Conservation (phyloP, 2,329 filamentous ascomycete species). For the Fusarium oligoseptatum region DNA sequence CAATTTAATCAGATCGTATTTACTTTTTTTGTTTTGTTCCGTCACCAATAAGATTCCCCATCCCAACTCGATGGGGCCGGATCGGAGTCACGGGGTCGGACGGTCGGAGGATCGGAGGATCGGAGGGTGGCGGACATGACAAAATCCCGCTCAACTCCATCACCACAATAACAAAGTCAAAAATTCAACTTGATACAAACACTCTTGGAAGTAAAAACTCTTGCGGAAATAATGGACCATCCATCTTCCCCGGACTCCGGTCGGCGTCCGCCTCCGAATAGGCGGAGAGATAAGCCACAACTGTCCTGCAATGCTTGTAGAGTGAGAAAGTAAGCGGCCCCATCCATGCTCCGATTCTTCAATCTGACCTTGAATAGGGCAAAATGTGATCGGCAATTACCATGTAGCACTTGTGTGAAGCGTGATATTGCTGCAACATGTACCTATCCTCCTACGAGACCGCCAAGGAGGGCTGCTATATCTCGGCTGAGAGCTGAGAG, state of each 20-base stretch:
- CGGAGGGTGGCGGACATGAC: slow-evolving; percentile 6
- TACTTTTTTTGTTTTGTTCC: not conserved
- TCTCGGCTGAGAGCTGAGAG: not conserved
- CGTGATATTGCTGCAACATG: slow-evolving; percentile 10
- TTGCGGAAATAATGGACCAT: not conserved
- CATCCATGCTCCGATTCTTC: not conserved
- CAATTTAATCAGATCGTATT: not conserved
- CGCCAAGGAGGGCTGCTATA: not conserved
- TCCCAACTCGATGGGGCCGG: not conserved
- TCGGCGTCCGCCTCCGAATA: not conserved
- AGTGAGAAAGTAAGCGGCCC: slow-evolving; percentile 7
- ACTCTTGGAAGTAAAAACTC: not conserved
- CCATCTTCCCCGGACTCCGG: not conserved
- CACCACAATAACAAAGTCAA: not conserved
- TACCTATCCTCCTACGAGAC: not conserved
- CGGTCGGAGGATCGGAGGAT: slow-evolving; percentile 19
- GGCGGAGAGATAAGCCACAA: slow-evolving; percentile 15
- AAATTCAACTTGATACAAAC: not conserved
- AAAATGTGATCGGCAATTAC: slow-evolving; percentile 8
- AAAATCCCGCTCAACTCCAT: not conserved
- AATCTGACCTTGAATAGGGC: not conserved
- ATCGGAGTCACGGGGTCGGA: slow-evolving; percentile 9
- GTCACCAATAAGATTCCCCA: not conserved
- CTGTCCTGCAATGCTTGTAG: slow-evolving; percentile 12
- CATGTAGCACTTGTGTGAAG: slow-evolving; percentile 9